Base-by-base conservation (phyloP, 352 stramenopile genomes). In the Pythium angustatum region DNA sequence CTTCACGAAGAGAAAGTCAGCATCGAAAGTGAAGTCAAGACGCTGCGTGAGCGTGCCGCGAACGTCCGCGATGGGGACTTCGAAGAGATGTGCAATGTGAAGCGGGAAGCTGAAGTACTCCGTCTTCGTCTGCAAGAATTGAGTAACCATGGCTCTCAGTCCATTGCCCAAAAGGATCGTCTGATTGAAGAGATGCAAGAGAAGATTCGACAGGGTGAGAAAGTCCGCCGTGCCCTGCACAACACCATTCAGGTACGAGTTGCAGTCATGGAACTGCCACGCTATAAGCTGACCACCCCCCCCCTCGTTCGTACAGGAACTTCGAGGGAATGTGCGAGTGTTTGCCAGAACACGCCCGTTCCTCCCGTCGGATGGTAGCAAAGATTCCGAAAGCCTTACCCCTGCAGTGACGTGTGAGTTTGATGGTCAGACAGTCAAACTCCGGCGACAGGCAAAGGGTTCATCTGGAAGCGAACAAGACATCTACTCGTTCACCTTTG, bases 311-410 rank as follows among this genome's bases (percentile, higher is more conserved):
- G 21, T 45, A 10, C 45, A 71, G 87, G 97, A 99, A 71, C 78
- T 99, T 24, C 88, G 97, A 50, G 98, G 98, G 57, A 99, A 99
- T 65, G 96, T 99, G 53, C 87, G 98, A 53, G 98, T 99, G 2
- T 99, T 98, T 76, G 96, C 92, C 2, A 83, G 96, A 59, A 96
- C 98, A 45, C 81, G 96, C 15, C 96, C 96, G 11, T 93, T 98
- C 65, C 66, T 98, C 11, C 79, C 87, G 17, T 90, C 83, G 1
- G 93, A 98, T 62, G 71, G 71, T 51, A 75, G 21, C 5, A 36
- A 66, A 30, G 66, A 97, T 50, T 51, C 58, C 2, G 60, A 72
- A 8, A 50, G 53, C 45, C 59, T 69, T 8, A 74, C 77, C 19
- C 73, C 68, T 51, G 70, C 69, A 7, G 73, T 78, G 7, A 79